Evolutionary conservation across 768 basidiomycete genomes (phyloP).

Genomic region (Lactarius indigo): DNA sequence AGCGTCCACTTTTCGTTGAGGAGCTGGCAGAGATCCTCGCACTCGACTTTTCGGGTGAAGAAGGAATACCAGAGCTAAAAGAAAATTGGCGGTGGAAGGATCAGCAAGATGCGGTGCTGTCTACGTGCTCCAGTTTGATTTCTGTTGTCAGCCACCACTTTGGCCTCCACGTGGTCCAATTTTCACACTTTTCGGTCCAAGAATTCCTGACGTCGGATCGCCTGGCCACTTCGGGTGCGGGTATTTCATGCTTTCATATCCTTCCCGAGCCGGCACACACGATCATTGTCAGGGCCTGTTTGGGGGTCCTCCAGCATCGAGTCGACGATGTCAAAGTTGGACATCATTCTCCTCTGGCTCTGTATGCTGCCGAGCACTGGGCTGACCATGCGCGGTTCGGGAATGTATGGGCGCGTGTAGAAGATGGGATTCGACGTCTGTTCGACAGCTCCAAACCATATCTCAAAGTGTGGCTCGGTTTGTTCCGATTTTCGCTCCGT

Average conservation of each 20-base stretch:
- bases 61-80: background rate
- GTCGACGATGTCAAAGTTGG: too few relatives aligned
- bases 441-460: background rate
- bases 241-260: background rate
- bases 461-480: background rate
- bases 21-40: background rate
- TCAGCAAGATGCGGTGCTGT: background rate
- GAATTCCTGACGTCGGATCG: background rate
- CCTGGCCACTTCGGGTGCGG: background rate
- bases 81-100: background rate
- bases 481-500: too few relatives aligned
- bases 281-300: background rate
- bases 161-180: background rate
- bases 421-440: background rate
- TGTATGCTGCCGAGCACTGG: background rate
- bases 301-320: too few relatives aligned
- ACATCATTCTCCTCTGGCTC: too few relatives aligned
- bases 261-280: background rate
- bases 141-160: background rate
- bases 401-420: background rate
- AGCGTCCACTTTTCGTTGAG: background rate
- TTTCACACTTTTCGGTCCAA: background rate
- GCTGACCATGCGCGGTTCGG: background rate
- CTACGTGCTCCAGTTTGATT: background rate
- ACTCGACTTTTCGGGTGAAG: background rate